phyloP scores from a whole-genome alignment of 2,329 filamentous ascomycete species.

The Trichoderma sp. region DNA sequence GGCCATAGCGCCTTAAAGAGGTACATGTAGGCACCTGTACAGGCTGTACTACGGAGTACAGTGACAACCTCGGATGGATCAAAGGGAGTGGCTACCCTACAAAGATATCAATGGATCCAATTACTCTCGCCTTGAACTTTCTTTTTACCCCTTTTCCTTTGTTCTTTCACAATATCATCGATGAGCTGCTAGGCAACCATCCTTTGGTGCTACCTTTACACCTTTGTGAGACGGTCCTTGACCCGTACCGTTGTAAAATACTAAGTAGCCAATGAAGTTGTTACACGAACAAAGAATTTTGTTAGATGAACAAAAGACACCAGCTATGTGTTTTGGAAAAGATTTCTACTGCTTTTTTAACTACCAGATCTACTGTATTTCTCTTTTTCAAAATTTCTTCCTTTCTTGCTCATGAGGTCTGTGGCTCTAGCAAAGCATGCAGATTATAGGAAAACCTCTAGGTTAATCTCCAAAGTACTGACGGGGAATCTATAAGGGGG shows the following conservation, averaged over 20 bases:
- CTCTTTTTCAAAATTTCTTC: slow-evolving; percentile 26
- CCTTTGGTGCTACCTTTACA: neutral
- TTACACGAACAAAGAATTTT: neutral
- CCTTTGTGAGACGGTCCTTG: neutral
- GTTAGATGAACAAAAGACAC: neutral
- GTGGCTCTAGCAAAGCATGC: neutral
- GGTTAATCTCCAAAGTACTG: slow-evolving; percentile 89
- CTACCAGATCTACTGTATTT: slow-evolving; percentile 14
- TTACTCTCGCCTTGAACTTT: neutral
- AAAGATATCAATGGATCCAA: neutral
- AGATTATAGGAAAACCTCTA: slow-evolving; percentile 80
- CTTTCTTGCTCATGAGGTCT: neutral
- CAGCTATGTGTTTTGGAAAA: neutral
- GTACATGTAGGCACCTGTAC: neutral
- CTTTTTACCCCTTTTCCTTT: neutral
- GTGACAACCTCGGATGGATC: no score
- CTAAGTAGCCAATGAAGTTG: no score
- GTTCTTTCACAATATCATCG: neutral
- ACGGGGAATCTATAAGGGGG: slow-evolving; percentile 68
- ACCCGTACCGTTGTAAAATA: neutral
- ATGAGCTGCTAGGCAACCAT: neutral
- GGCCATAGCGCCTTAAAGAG: neutral
- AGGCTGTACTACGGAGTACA: no score
- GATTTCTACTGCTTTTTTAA: slow-evolving; percentile 9
- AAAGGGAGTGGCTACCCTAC: neutral